Conservation (phyloP, 805 yeast species). For the Ogataea neopini region DNA sequence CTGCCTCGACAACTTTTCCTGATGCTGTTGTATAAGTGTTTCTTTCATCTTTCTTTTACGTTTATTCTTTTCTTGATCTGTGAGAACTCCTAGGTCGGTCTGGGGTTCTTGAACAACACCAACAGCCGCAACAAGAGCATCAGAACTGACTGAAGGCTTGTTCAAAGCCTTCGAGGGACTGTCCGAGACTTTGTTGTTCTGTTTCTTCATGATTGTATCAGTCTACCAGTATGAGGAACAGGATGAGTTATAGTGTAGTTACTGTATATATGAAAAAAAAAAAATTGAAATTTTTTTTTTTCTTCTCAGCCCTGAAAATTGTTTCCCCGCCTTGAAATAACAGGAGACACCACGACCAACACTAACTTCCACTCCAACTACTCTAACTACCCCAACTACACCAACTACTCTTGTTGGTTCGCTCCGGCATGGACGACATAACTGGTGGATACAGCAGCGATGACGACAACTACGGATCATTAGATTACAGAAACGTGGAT, state of each 20-base stretch:
- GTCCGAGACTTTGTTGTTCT: not conserved
- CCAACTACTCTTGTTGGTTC: no score
- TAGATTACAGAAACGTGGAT: constrained; percentile 61
- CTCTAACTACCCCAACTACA: no score
- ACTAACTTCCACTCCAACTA: no score
- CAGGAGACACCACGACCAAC: not conserved
- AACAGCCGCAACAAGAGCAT: not conserved
- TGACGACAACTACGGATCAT: constrained; percentile 56
- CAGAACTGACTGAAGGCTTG: no score
- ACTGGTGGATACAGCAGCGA: constrained; percentile 18
- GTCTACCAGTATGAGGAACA: no score
- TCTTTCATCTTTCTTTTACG: constrained; percentile 66
- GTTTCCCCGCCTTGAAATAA: constrained; percentile 1
- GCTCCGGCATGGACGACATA: not conserved
- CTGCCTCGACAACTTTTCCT: constrained; percentile 69
- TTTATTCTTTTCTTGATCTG: constrained; percentile 60
- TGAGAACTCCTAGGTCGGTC: constrained; percentile 49
- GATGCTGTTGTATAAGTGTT: constrained; percentile 55
- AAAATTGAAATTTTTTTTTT: not conserved
- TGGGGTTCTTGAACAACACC: constrained; percentile 3
- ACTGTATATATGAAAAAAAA: not conserved
- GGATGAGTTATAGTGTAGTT: not conserved
- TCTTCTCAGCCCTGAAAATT: no score
- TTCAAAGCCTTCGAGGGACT: no score
- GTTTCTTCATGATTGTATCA: no score